Conservation (phyloP, 2,329 filamentous ascomycete species). For the Stemphylium beticola region DNA sequence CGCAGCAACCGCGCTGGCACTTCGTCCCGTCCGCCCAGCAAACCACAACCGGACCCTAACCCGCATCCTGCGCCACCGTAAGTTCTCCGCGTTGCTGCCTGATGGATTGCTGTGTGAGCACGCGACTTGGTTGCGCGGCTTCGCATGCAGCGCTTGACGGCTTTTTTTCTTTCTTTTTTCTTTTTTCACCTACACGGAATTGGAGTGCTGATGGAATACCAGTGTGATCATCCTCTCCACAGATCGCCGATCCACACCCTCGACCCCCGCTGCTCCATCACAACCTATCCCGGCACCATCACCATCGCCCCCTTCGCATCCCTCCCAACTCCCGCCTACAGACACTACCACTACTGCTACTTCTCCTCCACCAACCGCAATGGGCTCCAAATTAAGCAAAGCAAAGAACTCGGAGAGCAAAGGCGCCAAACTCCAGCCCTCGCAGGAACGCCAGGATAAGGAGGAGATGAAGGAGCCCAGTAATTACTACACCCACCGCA, state of each 20-base stretch:
- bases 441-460: conserved; percentile 35
- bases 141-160: background rate
- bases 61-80: conserved; percentile 27
- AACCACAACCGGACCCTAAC: conserved; percentile 22
- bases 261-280: background rate
- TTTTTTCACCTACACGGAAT: background rate
- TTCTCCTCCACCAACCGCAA: conserved; percentile 7
- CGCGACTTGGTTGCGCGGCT: background rate
- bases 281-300: background rate
- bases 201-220: background rate
- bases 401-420: conserved; percentile 20
- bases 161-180: background rate
- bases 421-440: conserved; percentile 34
- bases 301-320: background rate
- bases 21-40: background rate
- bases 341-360: too few relatives aligned
- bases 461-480: conserved; percentile 44
- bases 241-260: conserved; percentile 12
- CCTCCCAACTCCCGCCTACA: background rate
- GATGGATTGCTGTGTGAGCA: background rate
- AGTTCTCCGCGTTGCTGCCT: background rate
- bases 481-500: conserved; percentile 43
- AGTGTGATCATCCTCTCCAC: conserved; percentile 29
- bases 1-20: background rate
- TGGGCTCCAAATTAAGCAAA: conserved; percentile 42